Conservation (phyloP, 2,329 filamentous ascomycete genomes). For the Shiraia bambusicola region DNA sequence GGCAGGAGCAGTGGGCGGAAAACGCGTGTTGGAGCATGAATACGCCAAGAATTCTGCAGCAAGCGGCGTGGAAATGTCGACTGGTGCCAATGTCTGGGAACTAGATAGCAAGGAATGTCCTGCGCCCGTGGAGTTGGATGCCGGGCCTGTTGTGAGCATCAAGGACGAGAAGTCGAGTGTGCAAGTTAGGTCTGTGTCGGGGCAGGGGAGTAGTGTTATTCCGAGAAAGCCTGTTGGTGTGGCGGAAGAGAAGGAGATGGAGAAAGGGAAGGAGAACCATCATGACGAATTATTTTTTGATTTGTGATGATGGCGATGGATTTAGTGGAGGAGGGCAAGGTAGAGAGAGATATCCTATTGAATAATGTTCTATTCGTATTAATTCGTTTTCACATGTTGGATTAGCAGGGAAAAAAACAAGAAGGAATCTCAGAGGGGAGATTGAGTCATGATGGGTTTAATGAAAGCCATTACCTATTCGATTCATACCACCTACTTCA, state of each 20-base stretch:
- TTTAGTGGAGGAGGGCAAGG: no score
- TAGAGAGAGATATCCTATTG: no score
- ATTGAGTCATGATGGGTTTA: neutral
- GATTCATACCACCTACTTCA: constrained; percentile 38
- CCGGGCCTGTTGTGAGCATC: neutral
- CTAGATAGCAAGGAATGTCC: constrained; percentile 9
- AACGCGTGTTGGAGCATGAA: constrained; percentile 2
- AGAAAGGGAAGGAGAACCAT: no score
- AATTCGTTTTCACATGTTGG: no score
- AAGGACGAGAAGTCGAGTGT: neutral
- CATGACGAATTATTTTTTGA: no score
- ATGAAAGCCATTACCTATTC: constrained; percentile 14
- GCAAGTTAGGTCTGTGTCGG: no score
- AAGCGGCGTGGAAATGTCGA: constrained; percentile 10
- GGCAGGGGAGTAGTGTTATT: no score
- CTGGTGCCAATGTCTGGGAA: constrained; percentile 14
- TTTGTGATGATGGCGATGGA: no score
- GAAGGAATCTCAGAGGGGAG: neutral
- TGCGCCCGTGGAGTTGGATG: constrained; percentile 7
- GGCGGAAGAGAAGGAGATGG: no score
- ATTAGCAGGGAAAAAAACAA: no score
- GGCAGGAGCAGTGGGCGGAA: neutral
- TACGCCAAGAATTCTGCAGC: neutral
- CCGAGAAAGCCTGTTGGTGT: no score
- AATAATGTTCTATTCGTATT: no score